phyloP scores from a whole-genome alignment of 768 basidiomycete genomes.

The Pholiota conissans region DNA sequence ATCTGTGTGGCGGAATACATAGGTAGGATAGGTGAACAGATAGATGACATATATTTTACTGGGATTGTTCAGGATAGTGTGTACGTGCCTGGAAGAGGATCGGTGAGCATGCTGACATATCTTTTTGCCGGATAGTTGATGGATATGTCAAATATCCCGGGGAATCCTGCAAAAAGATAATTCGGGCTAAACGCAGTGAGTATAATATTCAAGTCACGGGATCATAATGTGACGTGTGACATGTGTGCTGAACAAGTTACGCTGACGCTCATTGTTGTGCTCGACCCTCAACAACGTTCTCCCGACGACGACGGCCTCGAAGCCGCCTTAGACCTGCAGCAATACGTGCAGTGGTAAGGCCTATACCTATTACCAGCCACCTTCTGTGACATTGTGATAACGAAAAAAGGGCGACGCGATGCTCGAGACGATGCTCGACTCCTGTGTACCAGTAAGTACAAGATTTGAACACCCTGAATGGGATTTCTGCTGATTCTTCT shows the following conservation, averaged over 20 bases:
- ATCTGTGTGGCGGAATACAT: neutral
- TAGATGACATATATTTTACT: neutral
- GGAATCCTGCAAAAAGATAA: neutral
- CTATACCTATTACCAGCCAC: too few species aligned
- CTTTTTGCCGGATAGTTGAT: neutral
- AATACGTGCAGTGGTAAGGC: too few species aligned
- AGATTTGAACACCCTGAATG: too few species aligned
- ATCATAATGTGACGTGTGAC: too few species aligned
- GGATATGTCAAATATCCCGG: neutral
- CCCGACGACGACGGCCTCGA: too few species aligned
- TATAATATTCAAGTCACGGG: too few species aligned
- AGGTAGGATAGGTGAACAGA: neutral
- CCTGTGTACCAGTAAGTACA: slow-evolving; percentile 16
- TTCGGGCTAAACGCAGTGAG: neutral
- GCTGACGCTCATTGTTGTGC: too few species aligned
- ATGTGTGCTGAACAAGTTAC: too few species aligned
- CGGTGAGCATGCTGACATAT: neutral
- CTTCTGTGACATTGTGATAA: too few species aligned
- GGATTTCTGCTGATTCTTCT: neutral
- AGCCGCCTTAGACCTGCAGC: too few species aligned
- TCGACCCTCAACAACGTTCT: too few species aligned
- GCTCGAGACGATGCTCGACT: slow-evolving; percentile 15
- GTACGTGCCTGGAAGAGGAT: neutral
- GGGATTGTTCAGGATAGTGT: neutral
- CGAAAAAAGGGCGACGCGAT: too few species aligned